Base-by-base conservation (phyloP, 164 flowering plant genomes). In the Paratinospora sagittata region DNA sequence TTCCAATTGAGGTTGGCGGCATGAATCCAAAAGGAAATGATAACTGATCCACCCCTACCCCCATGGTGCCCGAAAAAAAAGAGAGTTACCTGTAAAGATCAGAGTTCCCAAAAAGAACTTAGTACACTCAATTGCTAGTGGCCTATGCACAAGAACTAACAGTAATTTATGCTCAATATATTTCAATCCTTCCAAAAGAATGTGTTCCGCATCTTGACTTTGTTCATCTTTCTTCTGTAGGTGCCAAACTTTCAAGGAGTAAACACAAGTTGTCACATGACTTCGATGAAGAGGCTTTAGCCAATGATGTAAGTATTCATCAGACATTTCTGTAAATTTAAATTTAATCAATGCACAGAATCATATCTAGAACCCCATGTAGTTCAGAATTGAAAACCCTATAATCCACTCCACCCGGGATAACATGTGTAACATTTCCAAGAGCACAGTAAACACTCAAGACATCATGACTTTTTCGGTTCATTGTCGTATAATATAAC, bases 181-280 rank as follows among this genome's bases (percentile, higher is more conserved):
- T 16, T 10, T 52, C 19, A 21, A 1, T 3, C 21, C 23, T 52
- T 17, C 58, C 58, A 7, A 8, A 27, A 45, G 3, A 6, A 10
- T 26, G 11, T 8, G 7, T 37, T 27, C 19, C n/a, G 27, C n/a
- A 14, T 52, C 34, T 30, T 66, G 39, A 55, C 21, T 47, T 11
- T 73, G 41, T 69, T 63, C 8, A 5, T 43, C 68, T 72, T 64
- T 10, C 23, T 26, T 67, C 58, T 79, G 69, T 84, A 85, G 93
- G 78, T 69, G 45, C 72, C 63, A 80, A 77, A 72, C 9, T 33
- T 75, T 72, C 82, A 24, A 81, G 34, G 57, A 78, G 75, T 63
- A 76, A 70, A 69, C 57, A 69, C 73, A 78, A 75, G n/a, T 52
- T 74, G 72, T 68, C 77, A 66, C 49, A 65, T 57, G 70, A 75